Base-by-base conservation (phyloP, 208 protist species). In the Angomonas ambiguus region DNA sequence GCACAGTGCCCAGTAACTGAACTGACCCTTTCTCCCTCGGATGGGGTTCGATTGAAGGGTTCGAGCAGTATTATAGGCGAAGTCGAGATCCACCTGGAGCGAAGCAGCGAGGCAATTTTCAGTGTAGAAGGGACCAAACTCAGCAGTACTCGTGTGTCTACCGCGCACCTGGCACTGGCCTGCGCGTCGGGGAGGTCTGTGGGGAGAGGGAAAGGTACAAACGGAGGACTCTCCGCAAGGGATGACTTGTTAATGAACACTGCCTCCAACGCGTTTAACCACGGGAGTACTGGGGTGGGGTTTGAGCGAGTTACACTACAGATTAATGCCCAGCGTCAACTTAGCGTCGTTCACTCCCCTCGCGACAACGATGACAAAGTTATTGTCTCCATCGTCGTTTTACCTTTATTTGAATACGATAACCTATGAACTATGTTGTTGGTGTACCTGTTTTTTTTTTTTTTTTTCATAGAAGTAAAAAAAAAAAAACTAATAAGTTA, bases 221-320 rank as follows among this genome's bases (percentile, higher is more conserved):
- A 49, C 2, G 65, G 69, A 16, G 61, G 59, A 51, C 65, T 33
- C 10, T 57, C 20, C n/a, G 32, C 10, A 62, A 60, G 42, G 35
- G 62, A 51, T 42, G 56, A 69, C 28, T 59, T 32, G 2, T 10
- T 35, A 20, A 11, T n/a, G 20, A 62, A 62, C 24, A 48, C 53
- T 25, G 45, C 70, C 31, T 18, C 51, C 34, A 32, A 62, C 11
- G 30, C 75, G 25, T 30, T 41, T 56, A 51, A 33, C 6, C 42
- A n/a, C 2, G 66, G 45, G 1, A 53, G 38, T 31, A 61, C 48
- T 5, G 71, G 81, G 56, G 74, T 74, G 18, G 87, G 85, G 2
- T 92, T 92, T 65, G 89, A 95, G 63, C 74, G 83, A 2, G 57
- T 95, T 45, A 77, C 83, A 27, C 66, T 95, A 57, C 81, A 87